phyloP scores from a whole-genome alignment of 495 filamentous ascomycete species.

The Monascus purpureus region DNA sequence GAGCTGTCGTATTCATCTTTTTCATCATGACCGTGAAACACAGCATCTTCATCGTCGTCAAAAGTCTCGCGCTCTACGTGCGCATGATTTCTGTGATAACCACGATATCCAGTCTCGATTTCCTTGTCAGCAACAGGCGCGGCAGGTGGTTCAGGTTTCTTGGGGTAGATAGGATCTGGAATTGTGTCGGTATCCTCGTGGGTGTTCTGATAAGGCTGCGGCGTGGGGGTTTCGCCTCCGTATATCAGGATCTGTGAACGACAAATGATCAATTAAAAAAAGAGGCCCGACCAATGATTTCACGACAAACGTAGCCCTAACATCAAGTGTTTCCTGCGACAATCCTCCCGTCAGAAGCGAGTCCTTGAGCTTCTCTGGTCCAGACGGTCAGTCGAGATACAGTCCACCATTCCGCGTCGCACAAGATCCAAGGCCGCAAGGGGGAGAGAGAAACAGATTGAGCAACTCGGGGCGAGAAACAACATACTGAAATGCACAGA shows the following conservation, averaged over 20 bases:
- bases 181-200: slow-evolving; percentile 9
- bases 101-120: slow-evolving; percentile 6
- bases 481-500: slow-evolving; percentile 27
- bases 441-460: slow-evolving; percentile 1
- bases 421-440: background rate
- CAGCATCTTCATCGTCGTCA: slow-evolving; percentile 15
- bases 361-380: slow-evolving; percentile 43
- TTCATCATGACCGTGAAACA: slow-evolving; percentile 20
- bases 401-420: background rate
- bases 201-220: slow-evolving; percentile 7
- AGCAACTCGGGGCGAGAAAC: slow-evolving; percentile 2
- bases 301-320: slow-evolving; percentile 15
- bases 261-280: background rate
- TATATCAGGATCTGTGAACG: slow-evolving; percentile 38
- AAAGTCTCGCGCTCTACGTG: too few relatives aligned
- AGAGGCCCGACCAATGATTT: slow-evolving; percentile 7
- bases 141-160: background rate
- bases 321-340: slow-evolving; percentile 44
- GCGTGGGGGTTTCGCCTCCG: slow-evolving; percentile 16
- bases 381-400: slow-evolving; percentile 2
- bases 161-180: slow-evolving; percentile 5
- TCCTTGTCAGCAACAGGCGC: background rate
- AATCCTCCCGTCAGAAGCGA: slow-evolving; percentile 52
- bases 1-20: slow-evolving; percentile 24
- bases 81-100: slow-evolving; percentile 3